A percentile compares a stretch with the other conserved stretches of the same genome.
These are phyloP conservation scores for Hirsutella rhossiliensis DNA, from an alignment of 2,329 filamentous ascomycete species.

Conservation along the genomic window DNA sequence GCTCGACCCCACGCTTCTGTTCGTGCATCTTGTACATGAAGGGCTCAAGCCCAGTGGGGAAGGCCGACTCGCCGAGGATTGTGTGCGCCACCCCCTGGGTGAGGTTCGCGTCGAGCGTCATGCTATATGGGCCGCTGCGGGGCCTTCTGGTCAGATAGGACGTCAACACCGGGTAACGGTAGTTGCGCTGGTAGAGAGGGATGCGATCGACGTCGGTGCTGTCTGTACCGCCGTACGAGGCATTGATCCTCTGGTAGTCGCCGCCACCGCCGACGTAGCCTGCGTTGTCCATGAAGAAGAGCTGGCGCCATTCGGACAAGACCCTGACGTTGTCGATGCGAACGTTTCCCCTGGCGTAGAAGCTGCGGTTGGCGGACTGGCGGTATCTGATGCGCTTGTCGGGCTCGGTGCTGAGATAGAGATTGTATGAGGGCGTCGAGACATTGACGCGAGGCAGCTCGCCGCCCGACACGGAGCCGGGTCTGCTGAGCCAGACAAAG, in stretches of 20 bases:
- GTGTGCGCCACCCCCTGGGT: slow-evolving; percentile 27
- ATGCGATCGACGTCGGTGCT: slow-evolving; percentile 8
- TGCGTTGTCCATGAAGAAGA: slow-evolving; percentile 37
- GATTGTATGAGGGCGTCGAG: not conserved
- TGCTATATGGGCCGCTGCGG: slow-evolving; percentile 1
- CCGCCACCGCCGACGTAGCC: slow-evolving; percentile 31
- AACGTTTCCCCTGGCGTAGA: slow-evolving; percentile 47
- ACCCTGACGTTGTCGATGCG: slow-evolving; percentile 16
- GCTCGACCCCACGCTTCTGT: slow-evolving; percentile 10
- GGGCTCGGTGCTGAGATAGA: not conserved
- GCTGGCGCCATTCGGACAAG: slow-evolving; percentile 42
- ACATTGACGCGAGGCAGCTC: not conserved
- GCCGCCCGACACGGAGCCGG: slow-evolving; percentile 31
- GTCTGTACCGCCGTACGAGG: slow-evolving; percentile 7
- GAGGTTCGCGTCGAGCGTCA: slow-evolving; percentile 18
- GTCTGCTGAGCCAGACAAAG: slow-evolving; percentile 59
- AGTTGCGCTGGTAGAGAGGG: not conserved
- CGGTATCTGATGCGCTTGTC: slow-evolving; percentile 18
- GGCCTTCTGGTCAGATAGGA: not conserved
- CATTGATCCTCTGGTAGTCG: slow-evolving; percentile 23
- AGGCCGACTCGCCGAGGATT: slow-evolving; percentile 26
- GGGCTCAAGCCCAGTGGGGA: slow-evolving; percentile 49
- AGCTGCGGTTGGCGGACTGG: slow-evolving; percentile 40
- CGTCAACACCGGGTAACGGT: not conserved
- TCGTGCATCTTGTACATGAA: slow-evolving; percentile 25